These are phyloP conservation scores for Claviceps paspali DNA, from an alignment of 2,329 filamentous ascomycete species.

Conservation along the genomic window DNA sequence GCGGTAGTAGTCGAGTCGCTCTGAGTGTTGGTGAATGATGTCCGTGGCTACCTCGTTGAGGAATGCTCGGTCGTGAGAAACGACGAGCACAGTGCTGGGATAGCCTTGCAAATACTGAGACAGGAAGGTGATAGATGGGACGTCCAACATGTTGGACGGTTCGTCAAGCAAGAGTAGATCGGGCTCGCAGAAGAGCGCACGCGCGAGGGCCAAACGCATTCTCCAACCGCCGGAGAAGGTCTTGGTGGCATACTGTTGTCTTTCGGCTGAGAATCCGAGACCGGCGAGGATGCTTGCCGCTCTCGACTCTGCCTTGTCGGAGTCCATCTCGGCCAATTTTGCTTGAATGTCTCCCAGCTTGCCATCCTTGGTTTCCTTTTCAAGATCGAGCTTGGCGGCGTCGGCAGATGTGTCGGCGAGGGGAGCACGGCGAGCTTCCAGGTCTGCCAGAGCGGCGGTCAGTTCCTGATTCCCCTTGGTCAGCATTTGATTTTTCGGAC, in stretches of 20 bases:
- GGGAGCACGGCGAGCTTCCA: slow-evolving; percentile 62
- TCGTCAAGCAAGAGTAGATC: slow-evolving; percentile 93
- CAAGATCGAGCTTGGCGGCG: slow-evolving; percentile 68
- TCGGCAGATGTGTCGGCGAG: slow-evolving; percentile 88
- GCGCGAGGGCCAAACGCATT: slow-evolving; percentile 88
- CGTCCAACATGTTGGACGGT: slow-evolving; percentile 99
- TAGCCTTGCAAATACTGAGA: slow-evolving; percentile 89
- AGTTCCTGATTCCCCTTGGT: slow-evolving; percentile 43
- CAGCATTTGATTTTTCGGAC: neutral
- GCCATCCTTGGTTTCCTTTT: slow-evolving; percentile 78
- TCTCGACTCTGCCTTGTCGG: slow-evolving; percentile 90
- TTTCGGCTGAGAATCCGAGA: slow-evolving; percentile 87
- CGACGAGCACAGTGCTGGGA: slow-evolving; percentile 86
- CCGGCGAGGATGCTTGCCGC: slow-evolving; percentile 93
- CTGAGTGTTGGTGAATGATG: slow-evolving; percentile 96
- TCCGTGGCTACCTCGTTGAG: slow-evolving; percentile 98
- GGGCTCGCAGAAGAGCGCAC: slow-evolving; percentile 95
- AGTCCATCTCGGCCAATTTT: slow-evolving; percentile 96
- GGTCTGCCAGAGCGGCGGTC: slow-evolving; percentile 52
- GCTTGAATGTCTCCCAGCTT: slow-evolving; percentile 81
- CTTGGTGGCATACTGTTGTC: slow-evolving; percentile 85
- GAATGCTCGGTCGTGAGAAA: slow-evolving; percentile 98
- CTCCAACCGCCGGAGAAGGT: slow-evolving; percentile 99
- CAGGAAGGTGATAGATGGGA: slow-evolving; percentile 97
- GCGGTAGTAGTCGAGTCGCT: slow-evolving; percentile 96